These are phyloP conservation scores for Fulvia fulva DNA, from an alignment of 2,329 filamentous ascomycete genomes.

Conservation along the genomic window DNA sequence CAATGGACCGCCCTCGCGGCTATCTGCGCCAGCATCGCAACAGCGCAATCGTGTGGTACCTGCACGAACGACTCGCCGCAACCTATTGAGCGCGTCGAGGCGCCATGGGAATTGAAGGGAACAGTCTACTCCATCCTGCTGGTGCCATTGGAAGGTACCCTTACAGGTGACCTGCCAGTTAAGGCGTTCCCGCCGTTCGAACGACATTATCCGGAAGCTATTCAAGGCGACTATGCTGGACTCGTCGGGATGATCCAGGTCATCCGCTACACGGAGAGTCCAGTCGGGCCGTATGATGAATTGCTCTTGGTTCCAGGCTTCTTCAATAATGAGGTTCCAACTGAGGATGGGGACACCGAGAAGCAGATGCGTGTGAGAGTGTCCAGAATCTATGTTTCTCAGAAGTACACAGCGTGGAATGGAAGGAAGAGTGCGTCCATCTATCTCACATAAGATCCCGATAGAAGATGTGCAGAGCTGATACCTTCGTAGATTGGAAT, in stretches of 20 bases:
- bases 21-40: background rate
- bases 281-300: conserved; percentile 22
- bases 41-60: background rate
- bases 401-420: conserved; percentile 20
- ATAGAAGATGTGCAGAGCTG: too few relatives aligned
- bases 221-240: conserved; percentile 12
- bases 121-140: conserved; percentile 15
- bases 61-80: conserved; percentile 19
- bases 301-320: conserved; percentile 19
- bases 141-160: conserved; percentile 7
- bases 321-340: conserved; percentile 9
- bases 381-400: conserved; percentile 20
- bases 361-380: conserved; percentile 5
- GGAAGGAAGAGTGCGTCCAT: conserved; percentile 9
- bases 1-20: background rate
- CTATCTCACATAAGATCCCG: too few relatives aligned
- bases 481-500: conserved; percentile 25
- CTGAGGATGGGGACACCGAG: conserved; percentile 6
- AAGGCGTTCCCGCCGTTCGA: conserved; percentile 16
- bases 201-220: conserved; percentile 9
- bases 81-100: conserved; percentile 6
- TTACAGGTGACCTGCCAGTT: conserved; percentile 4
- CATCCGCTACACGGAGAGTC: conserved; percentile 21
- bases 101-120: conserved; percentile 19
- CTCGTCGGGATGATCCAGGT: conserved; percentile 21